These are phyloP conservation scores for Plasmodium fragile DNA, from an alignment of 169 alveolate genomes.

Conservation along the genomic window DNA sequence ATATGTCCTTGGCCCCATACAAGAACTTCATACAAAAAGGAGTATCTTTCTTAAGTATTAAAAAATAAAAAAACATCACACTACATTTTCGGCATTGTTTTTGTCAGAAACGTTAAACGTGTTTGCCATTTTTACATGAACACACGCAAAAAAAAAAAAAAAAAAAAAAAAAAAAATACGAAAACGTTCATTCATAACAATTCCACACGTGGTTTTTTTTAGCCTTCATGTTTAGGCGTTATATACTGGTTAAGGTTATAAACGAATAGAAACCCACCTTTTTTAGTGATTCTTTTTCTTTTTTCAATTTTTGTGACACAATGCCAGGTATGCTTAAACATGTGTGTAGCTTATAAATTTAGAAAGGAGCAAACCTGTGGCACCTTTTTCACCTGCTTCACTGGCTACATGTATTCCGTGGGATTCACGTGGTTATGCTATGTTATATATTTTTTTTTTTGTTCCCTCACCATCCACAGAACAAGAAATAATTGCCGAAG, in stretches of 20 bases:
- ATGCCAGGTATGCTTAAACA: conserved; percentile 36
- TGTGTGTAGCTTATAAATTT: neutral
- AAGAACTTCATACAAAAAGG: neutral
- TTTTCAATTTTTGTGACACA: conserved; percentile 9
- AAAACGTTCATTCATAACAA: neutral
- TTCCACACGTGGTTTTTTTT: neutral
- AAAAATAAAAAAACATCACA: neutral
- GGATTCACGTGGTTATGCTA: neutral
- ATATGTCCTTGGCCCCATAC: neutral
- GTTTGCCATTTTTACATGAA: neutral
- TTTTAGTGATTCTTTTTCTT: neutral
- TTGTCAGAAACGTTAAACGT: neutral
- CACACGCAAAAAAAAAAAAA: neutral
- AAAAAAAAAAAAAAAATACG: neutral
- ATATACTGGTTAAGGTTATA: neutral
- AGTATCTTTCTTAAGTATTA: neutral
- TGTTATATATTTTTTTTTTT: neutral
- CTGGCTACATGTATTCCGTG: neutral
- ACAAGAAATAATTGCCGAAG: conserved; percentile 59
- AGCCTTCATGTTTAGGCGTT: neutral
- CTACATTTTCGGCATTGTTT: neutral
- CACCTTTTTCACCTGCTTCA: neutral
- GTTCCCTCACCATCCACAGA: neutral
- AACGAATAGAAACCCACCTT: neutral
- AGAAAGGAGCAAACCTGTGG: neutral